A percentile compares a stretch with the other conserved stretches of the same genome.
phyloP scores from a whole-genome alignment of 129 eudicot genomes.

The Escallonia herrerae region DNA sequence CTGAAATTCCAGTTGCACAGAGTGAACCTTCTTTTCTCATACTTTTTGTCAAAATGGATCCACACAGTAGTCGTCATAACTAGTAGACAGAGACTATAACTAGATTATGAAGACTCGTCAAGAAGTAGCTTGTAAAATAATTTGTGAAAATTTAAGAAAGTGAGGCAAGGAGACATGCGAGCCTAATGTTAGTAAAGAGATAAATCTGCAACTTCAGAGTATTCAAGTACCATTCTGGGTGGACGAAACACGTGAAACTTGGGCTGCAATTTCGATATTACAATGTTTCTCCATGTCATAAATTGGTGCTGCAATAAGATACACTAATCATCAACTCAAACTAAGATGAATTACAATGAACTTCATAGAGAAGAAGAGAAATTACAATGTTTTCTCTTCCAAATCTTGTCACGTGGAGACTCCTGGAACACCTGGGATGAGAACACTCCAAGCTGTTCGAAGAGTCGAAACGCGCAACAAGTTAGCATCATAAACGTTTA shows the following conservation, averaged over 20 bases:
- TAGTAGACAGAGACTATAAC: too few relatives aligned
- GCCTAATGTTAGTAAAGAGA: not conserved
- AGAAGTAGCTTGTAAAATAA: too few relatives aligned
- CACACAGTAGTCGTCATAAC: too few relatives aligned
- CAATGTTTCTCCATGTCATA: constrained; percentile 96
- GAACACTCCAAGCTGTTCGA: constrained; percentile 80
- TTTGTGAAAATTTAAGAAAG: too few relatives aligned
- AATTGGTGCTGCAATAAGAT: constrained; percentile 65
- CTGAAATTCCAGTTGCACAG: too few relatives aligned
- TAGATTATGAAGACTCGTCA: too few relatives aligned
- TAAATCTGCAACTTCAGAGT: not conserved
- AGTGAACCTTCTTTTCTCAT: too few relatives aligned
- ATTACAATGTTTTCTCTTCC: constrained; percentile 81
- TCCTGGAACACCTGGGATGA: constrained; percentile 98
- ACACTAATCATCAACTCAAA: constrained; percentile 3
- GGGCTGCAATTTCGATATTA: constrained; percentile 91
- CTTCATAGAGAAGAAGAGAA: constrained; percentile 5
- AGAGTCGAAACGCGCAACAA: constrained; percentile 8
- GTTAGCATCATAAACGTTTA: not conserved
- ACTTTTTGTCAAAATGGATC: too few relatives aligned
- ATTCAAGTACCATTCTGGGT: constrained; percentile 47
- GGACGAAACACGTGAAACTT: constrained; percentile 64
- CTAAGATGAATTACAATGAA: constrained; percentile 1
- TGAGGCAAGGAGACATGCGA: too few relatives aligned
- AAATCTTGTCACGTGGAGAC: constrained; percentile 82